These are phyloP conservation scores for Endothia cerciana DNA, from an alignment of 2,329 filamentous ascomycete genomes.

Conservation along the genomic window DNA sequence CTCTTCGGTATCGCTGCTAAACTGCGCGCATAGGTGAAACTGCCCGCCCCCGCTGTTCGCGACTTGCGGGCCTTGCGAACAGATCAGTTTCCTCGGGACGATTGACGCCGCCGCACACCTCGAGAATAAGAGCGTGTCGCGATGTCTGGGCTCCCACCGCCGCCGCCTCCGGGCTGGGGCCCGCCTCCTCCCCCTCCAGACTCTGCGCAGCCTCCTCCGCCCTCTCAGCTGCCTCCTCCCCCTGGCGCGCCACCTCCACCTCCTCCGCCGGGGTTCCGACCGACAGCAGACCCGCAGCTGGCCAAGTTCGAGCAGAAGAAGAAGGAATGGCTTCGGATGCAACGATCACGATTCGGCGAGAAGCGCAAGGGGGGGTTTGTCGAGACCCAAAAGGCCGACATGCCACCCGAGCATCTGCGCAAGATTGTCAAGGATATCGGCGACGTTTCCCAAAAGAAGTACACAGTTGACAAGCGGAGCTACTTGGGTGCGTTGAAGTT, in stretches of 20 bases:
- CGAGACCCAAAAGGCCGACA: constrained; percentile 97
- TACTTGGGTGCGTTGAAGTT: constrained; percentile 98
- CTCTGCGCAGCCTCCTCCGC: constrained; percentile 60
- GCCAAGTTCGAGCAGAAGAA: constrained; percentile 99
- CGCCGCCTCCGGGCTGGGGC: constrained; percentile 62
- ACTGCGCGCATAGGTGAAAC: constrained; percentile 29
- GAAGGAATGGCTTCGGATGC: constrained; percentile 93
- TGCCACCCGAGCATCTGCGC: constrained; percentile 96
- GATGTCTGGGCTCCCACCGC: constrained; percentile 59
- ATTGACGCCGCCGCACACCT: constrained; percentile 10
- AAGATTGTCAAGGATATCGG: constrained; percentile 99
- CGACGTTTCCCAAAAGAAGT: constrained; percentile 99
- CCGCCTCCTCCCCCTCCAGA: constrained; percentile 52
- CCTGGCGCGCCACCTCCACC: constrained; percentile 65
- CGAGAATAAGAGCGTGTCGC: constrained; percentile 28
- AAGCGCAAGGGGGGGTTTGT: constrained; percentile 96
- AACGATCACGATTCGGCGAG: constrained; percentile 92
- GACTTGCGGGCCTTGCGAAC: constrained; percentile 27
- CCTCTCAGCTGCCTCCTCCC: constrained; percentile 60
- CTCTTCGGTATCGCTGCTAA: constrained; percentile 14
- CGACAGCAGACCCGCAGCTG: constrained; percentile 78
- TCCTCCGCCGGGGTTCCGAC: constrained; percentile 83
- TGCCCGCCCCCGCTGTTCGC: constrained; percentile 27
- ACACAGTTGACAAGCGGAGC: constrained; percentile 96
- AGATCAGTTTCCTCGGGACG: constrained; percentile 21